These are phyloP conservation scores for Penicillium polonicum DNA, from an alignment of 2,329 filamentous ascomycete genomes.

Conservation along the genomic window DNA sequence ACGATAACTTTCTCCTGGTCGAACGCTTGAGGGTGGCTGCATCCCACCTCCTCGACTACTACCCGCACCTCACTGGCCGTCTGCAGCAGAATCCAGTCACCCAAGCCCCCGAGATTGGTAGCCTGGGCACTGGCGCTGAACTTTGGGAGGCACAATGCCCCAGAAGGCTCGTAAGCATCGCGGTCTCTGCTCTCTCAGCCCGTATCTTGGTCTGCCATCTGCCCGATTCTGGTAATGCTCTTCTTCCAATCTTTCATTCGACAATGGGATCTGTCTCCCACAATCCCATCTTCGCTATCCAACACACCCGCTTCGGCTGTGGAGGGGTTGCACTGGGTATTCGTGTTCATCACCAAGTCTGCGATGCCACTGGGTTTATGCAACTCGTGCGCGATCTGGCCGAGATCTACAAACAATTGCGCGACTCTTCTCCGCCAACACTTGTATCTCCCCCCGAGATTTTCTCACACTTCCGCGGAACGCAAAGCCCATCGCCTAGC, in stretches of 20 bases:
- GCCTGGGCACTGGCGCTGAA: background rate
- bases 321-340: slow-evolving; percentile 5
- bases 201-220: background rate
- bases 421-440: slow-evolving; percentile 1
- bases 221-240: background rate
- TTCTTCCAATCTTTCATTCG: background rate
- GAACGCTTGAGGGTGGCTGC: background rate
- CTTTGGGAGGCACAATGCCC: slow-evolving; percentile 3
- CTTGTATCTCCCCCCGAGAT: background rate
- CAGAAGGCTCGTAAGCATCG: background rate
- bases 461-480: background rate
- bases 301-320: slow-evolving; percentile 10
- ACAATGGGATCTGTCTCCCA: background rate
- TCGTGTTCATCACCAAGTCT: slow-evolving; percentile 7
- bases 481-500: background rate
- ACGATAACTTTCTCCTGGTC: background rate
- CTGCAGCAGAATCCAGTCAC: background rate
- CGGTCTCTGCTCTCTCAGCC: background rate
- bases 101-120: background rate
- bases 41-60: slow-evolving; percentile 3
- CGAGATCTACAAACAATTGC: slow-evolving; percentile 4
- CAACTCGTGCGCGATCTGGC: slow-evolving; percentile 1
- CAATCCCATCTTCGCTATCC: slow-evolving; percentile 3
- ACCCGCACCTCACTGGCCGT: slow-evolving; percentile 8
- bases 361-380: slow-evolving; percentile 5